Conservation (phyloP, 139 green algal species). For the Chlamydomonas sp. region DNA sequence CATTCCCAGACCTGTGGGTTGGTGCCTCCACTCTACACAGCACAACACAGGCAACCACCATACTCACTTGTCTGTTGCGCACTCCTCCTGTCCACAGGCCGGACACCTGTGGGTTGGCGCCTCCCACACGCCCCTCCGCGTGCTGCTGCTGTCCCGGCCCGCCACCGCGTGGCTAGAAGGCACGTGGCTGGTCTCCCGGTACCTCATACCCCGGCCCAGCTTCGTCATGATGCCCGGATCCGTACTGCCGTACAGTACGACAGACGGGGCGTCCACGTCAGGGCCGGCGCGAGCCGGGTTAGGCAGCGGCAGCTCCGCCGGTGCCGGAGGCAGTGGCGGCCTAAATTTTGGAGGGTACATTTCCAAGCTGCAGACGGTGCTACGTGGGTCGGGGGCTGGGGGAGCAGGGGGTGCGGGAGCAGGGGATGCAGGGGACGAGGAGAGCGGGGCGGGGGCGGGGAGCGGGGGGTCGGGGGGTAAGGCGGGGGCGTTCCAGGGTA, state of each 20-base stretch:
- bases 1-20: no score
- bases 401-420: background rate
- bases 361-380: background rate
- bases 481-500: background rate
- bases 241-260: slow-evolving; percentile 22
- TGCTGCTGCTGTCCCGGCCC: slow-evolving; percentile 42
- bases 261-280: background rate
- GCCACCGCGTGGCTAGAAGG: slow-evolving; percentile 39
- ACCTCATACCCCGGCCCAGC: background rate
- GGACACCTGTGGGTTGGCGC: slow-evolving; percentile 59
- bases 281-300: background rate
- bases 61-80: background rate
- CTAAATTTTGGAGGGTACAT: background rate
- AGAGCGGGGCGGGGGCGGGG: background rate
- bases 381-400: background rate
- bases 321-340: background rate
- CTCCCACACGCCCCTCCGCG: slow-evolving; percentile 24
- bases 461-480: background rate
- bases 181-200: background rate
- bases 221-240: slow-evolving; percentile 19
- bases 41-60: background rate
- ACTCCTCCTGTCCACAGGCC: slow-evolving; percentile 35
- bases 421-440: background rate
- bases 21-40: background rate
- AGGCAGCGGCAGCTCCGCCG: background rate